A percentile compares a stretch with the other conserved stretches of the same genome.
Evolutionary conservation across 2,329 filamentous ascomycete species (phyloP).

Genomic region (Xylaria sp.): DNA sequence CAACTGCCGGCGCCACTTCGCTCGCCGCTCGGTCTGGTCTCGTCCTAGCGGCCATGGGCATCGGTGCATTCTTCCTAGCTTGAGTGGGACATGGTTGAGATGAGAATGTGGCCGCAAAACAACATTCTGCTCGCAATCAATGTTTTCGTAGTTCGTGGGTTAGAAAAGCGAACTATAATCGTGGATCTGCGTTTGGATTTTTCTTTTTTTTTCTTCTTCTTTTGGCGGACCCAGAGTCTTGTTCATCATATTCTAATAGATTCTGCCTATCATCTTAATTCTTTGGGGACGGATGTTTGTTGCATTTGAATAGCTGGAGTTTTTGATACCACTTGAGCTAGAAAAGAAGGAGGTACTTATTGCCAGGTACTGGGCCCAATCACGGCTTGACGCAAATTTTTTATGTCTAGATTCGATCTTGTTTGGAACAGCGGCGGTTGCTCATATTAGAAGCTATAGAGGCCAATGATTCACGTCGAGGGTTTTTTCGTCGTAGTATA

Average conservation of each 20-base stretch:
- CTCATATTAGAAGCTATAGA: constrained; percentile 30
- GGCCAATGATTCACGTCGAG: constrained; percentile 29
- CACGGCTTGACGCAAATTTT: constrained; percentile 30
- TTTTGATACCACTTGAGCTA: constrained; percentile 26
- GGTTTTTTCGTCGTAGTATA: background rate
- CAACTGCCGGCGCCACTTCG: constrained; percentile 34
- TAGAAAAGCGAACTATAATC: background rate
- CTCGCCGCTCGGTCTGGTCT: constrained; percentile 37
- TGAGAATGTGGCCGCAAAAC: background rate
- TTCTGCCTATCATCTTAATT: constrained; percentile 26
- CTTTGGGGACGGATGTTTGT: constrained; percentile 28
- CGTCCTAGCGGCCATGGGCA: constrained; percentile 35
- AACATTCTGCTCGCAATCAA: background rate
- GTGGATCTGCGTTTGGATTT: background rate
- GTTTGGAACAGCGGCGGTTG: constrained; percentile 25
- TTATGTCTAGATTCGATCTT: constrained; percentile 29
- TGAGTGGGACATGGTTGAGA: constrained; percentile 20
- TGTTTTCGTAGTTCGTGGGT: background rate
- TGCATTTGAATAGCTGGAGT: constrained; percentile 16
- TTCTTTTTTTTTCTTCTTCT: background rate
- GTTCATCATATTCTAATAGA: constrained; percentile 6
- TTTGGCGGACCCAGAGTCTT: background rate
- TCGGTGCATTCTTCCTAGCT: constrained; percentile 37
- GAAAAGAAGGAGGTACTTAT: constrained; percentile 12
- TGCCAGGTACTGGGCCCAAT: constrained; percentile 10